phyloP scores from a whole-genome alignment of 148 eudicot genomes.

The Vaccinium myrtillus region DNA sequence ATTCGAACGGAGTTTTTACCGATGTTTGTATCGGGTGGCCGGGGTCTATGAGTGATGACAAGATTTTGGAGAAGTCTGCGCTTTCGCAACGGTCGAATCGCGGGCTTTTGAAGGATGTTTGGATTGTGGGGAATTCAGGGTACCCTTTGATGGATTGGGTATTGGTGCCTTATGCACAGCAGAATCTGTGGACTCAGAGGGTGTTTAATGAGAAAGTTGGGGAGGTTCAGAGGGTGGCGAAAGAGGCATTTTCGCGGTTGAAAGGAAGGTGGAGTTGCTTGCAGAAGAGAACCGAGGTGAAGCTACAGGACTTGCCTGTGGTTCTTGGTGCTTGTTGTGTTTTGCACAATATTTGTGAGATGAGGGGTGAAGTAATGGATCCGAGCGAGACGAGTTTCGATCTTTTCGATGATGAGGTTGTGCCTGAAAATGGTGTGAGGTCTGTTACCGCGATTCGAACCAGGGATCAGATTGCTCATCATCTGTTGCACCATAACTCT shows the following conservation, averaged over 20 bases:
- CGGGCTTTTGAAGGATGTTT: slow-evolving; percentile 39
- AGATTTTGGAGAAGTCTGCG: slow-evolving; percentile 55
- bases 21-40: slow-evolving; percentile 82
- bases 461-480: slow-evolving; percentile 79
- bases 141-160: slow-evolving; percentile 66
- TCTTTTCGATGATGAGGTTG: slow-evolving; percentile 56
- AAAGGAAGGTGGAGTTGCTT: slow-evolving; percentile 72
- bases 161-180: slow-evolving; percentile 58
- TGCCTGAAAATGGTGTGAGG: slow-evolving; percentile 42
- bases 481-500: slow-evolving; percentile 56
- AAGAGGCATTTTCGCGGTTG: slow-evolving; percentile 50
- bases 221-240: slow-evolving; percentile 44
- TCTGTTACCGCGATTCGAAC: slow-evolving; percentile 38
- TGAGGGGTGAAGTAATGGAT: slow-evolving; percentile 40
- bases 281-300: slow-evolving; percentile 76
- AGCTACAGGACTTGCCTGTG: slow-evolving; percentile 63
- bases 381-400: slow-evolving; percentile 35
- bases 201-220: slow-evolving; percentile 58
- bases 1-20: slow-evolving; percentile 49
- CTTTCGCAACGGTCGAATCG: slow-evolving; percentile 41
- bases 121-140: slow-evolving; percentile 51
- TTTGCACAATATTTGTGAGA: slow-evolving; percentile 70
- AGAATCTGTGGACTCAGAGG: slow-evolving; percentile 66
- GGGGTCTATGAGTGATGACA: slow-evolving; percentile 68
- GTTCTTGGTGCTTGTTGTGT: slow-evolving; percentile 77